Conservation (phyloP, 2,329 filamentous ascomycete species). For the Penicillium corylophilum region DNA sequence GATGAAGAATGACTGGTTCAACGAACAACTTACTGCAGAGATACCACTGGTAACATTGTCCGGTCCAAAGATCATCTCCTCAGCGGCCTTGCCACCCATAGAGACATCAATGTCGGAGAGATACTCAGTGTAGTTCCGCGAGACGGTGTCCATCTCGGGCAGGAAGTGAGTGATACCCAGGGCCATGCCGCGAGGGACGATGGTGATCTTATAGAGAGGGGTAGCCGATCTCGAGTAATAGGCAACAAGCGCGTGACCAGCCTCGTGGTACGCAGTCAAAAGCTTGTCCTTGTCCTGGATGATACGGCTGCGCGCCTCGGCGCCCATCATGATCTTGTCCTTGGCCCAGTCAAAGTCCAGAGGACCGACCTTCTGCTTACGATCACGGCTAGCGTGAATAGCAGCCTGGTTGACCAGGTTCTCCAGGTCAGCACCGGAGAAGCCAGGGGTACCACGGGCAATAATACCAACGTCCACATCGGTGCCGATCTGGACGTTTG, state of each 20-base stretch:
- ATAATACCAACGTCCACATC: constrained; percentile 83
- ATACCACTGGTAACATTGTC: constrained; percentile 90
- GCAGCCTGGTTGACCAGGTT: constrained; percentile 97
- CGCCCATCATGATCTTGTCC: constrained; percentile 96
- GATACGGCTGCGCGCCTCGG: constrained; percentile 84
- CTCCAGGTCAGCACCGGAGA: constrained; percentile 93
- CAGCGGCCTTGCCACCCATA: constrained; percentile 82
- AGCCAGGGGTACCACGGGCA: constrained; percentile 83
- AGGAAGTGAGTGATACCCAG: constrained; percentile 85
- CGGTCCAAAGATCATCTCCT: constrained; percentile 88
- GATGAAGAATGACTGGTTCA: neutral
- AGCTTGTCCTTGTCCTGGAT: constrained; percentile 93
- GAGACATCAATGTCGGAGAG: constrained; percentile 74
- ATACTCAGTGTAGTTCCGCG: constrained; percentile 80
- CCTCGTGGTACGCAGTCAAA: constrained; percentile 94
- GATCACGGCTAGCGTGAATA: constrained; percentile 86
- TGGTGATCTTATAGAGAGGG: constrained; percentile 94
- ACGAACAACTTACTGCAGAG: constrained; percentile 60
- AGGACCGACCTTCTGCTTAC: constrained; percentile 71
- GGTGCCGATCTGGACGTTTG: constrained; percentile 76
- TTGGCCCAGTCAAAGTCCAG: constrained; percentile 94
- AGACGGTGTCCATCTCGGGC: constrained; percentile 90
- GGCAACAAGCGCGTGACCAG: constrained; percentile 87
- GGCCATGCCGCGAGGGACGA: constrained; percentile 83
- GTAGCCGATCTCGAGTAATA: constrained; percentile 75